Base-by-base conservation (phyloP, 116 monocot genomes). In the Trichopus zeylanicus region DNA sequence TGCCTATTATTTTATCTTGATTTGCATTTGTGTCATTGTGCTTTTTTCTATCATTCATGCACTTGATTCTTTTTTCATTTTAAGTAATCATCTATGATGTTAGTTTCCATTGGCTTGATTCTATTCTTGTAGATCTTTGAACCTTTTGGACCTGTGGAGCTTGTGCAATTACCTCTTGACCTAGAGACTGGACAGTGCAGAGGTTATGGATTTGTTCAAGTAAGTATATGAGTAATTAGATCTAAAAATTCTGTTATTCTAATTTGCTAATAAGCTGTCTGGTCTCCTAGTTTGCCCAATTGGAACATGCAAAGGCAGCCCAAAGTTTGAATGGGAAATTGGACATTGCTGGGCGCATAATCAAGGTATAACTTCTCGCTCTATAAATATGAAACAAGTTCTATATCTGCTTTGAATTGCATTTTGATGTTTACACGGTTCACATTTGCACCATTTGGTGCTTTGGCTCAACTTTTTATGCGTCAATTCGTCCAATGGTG, bases 201-300 rank as follows among this genome's bases (percentile, higher is more conserved):
- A 79, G 95, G 90, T 23, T 95, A 80, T 77, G 95, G 83, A 20
- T 95, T 95, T 77, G 69, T 89, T 34, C 87, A 95, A 73, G 87
- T 82, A 57, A 78, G 67, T 63, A 60, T 31, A 26, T 5, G 20
- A 25, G 25, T 38, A 26, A 6, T 1, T 16, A 21, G 19, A 9
- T 31, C 57, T 61, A 10, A 29, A 57, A 39, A 60, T 11, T 75
- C 72, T 34, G 42, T 49, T 59, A 51, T 25, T 1, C 28, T 3
- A n/a, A 27, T 53, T 61, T 29, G 13, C 28, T 68, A 26, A 48
- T 47, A 34, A 66, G 24, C 24, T 46, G 4, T 38, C 19, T 53
- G 39, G 11, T 56, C 27, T 60, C 35, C 26, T 66, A 92, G 87
- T 87, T 92, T 71, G 73, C 78, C 23, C 75, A 67, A 27, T 51